Base-by-base conservation (phyloP, 306 rosid species). In the Dalbergia cultrata region DNA sequence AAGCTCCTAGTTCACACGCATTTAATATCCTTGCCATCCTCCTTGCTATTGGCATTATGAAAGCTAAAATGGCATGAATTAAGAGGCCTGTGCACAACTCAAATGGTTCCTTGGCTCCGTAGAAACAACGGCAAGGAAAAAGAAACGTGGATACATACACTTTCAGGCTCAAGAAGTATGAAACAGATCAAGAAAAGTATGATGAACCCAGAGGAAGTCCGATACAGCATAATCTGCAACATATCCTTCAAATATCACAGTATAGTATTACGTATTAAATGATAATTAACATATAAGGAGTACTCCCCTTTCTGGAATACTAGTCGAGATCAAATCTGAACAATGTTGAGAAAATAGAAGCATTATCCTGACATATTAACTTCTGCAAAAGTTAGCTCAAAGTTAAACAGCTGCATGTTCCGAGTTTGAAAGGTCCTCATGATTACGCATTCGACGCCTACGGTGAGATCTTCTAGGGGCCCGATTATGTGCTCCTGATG, bases 381-480 rank as follows among this genome's bases (percentile, higher is more conserved):
- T 59, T 26, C 71, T 16, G 39, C 64, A 34, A 62, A 33, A 8
- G 58, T 54, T 62, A 26, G 62, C 17, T 17, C 83, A 61, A n/a
- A 71, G 41, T 70, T 80, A 83, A 86, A 56, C 60, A 50, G 59
- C 49, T 49, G 50, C 60, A 59, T 62, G 65, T 9, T 82, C 80
- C 11, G 84, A 43, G 69, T 80, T 66, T 49, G 83, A 52, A 61
- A 34, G 75, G 13, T 13, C 87, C 5, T 87, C 88, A 43, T 73
- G 87, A 41, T 82, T 86, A 50, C 76, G 93, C 81, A 84, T 81
- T 67, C 89, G 85, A 80, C 83, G 97, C 85, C 87, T 90, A 3
- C 92, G 93, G 74, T 84, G 92, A 79, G 85, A 80, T 90, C 94
- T 86, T 87, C 74, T 91, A 35, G 81, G 90, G 74, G 74, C 56